Evolutionary conservation across 1,284 basidiomycete genomes (phyloP), one percentile per base, ranked within the genome.

Genomic region (Moesziomyces parantarcticus): DNA sequence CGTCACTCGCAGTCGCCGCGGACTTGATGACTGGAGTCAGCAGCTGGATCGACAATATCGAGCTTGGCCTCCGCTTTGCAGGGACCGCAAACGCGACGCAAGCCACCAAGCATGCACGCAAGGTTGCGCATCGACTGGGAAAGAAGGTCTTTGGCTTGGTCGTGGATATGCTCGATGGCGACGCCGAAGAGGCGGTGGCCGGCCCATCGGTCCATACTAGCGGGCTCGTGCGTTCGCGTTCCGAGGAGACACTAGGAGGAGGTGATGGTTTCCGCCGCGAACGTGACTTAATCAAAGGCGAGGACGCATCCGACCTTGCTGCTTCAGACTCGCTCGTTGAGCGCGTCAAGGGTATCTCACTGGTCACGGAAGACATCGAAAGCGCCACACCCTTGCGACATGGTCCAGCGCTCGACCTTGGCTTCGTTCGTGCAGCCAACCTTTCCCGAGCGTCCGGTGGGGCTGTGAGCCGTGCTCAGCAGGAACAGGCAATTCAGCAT

Each of bases 331-430:
- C 29, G 3, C 29, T 73, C 2, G 51, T 64, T 2, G 70, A 75
- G 41, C 41, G 45, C 20, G 49, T 75, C 21, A 67, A 67, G 50
- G 68, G 73, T 13, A 50, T 68, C 16, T 64, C 59, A 0, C 50
- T 71, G 3, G 58, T 40, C 3, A 10, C 65, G 1, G 41, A 50
- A 20, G 43, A 62, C 48, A 50, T 68, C 29, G 47, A 40, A 1
- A 34, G 51, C 1, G 40, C 58, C 1, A 67, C 59, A 1, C 65
- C 65, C 1, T 32, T 20, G 5, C 46, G 65, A 21, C 56, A 54
- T 29, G 77, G 77, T 3, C 72, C 75, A 0, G 77, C 65, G 0
- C 65, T 78, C n/a, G 60, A 78, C 23, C 59, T 78, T 0, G 58
- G 42, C 32, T 78, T 75, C 25, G 64, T 78, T 7, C 48, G 50